Evolutionary conservation across 805 yeast species (phyloP).

Genomic region (Clavispora santaluciae): DNA sequence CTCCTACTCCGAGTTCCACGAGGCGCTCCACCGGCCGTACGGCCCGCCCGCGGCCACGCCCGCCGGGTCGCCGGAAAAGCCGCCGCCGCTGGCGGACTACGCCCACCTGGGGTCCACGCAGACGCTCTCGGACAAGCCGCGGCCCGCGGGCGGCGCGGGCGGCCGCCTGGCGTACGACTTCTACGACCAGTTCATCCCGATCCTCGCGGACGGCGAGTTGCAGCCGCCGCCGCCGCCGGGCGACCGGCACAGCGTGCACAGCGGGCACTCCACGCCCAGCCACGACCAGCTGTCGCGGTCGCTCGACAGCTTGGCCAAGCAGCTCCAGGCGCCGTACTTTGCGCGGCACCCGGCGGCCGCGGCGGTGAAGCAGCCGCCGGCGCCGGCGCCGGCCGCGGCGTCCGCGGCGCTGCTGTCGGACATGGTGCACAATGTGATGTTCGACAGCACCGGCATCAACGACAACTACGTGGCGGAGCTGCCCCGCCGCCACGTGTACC

Average conservation of each 20-base stretch:
- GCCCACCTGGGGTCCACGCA: neutral
- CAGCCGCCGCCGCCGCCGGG: slow-evolving; percentile 10
- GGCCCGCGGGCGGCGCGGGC: neutral
- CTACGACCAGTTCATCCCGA: slow-evolving; percentile 40
- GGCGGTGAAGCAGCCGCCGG: slow-evolving; percentile 15
- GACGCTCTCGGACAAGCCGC: neutral
- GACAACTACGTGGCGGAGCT: slow-evolving; percentile 22
- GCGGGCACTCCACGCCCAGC: slow-evolving; percentile 8
- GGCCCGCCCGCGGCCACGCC: slow-evolving; percentile 5
- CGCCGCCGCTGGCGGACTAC: neutral
- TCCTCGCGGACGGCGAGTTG: slow-evolving; percentile 18
- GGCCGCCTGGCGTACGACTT: slow-evolving; percentile 32
- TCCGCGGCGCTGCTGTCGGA: slow-evolving; percentile 23
- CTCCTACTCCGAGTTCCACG: slow-evolving; percentile 32
- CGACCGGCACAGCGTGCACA: slow-evolving; percentile 9
- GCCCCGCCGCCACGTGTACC: neutral
- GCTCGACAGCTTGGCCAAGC: slow-evolving; percentile 37
- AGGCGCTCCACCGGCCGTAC: slow-evolving; percentile 28
- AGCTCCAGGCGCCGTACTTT: slow-evolving; percentile 32
- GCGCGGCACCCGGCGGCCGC: slow-evolving; percentile 36
- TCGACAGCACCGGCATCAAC: slow-evolving; percentile 23
- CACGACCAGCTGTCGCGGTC: slow-evolving; percentile 10
- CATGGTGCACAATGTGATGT: slow-evolving; percentile 13
- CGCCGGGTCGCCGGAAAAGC: slow-evolving; percentile 2
- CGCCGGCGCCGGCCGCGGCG: slow-evolving; percentile 1